Base-by-base conservation (phyloP, 1,284 basidiomycete genomes). In the Ustilago hordei region DNA sequence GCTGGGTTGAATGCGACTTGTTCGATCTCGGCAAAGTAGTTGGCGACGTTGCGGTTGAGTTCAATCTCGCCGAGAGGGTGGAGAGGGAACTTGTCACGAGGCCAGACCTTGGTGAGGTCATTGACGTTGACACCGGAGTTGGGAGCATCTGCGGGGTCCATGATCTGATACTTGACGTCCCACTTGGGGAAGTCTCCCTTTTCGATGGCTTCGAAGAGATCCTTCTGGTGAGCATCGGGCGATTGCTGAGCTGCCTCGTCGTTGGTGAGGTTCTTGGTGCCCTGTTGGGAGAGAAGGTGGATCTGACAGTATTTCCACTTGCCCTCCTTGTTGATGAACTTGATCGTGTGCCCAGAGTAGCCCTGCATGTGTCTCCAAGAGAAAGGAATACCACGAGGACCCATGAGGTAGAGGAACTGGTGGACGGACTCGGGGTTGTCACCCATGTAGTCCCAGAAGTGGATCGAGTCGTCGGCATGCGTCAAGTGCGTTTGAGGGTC, bases 21-120 rank as follows among this genome's bases (percentile, higher is more conserved):
- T 55, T 82, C 80, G 43, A 82, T 78, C 77, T 83, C 82, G 47
- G 77, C 75, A 69, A 80, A 81, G 74, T 81, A 82, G 67, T 83
- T 83, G 43, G 57, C 66, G n/a, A 78, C 75, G 57, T 83, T 83
- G 52, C 64, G 43, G 63, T 81, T 81, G 35, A 83, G 69, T 41
- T 69, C 74, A 31, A 83, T 68, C 79, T 81, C 68, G 32, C 82
- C 82, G 15, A 83, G 55, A 34, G 63, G 64, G 31, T 78, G 79
- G 28, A 78, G 66, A 6, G 81, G 82, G 67, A 80, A 77, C 56
- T 82, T 72, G 52, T 73, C 61, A 6, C 75, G 54, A 15, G 66
- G 66, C 80, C 80, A 82, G 3, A 65, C 66, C 62, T 79, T 76
- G 55, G 80, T 83, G 11, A 82, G 47, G 55, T 83, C 82, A 55